A percentile compares a stretch with the other conserved stretches of the same genome.
These are phyloP conservation scores for Mycothermus thermophilus DNA, from an alignment of 495 filamentous ascomycete genomes.

Conservation along the genomic window DNA sequence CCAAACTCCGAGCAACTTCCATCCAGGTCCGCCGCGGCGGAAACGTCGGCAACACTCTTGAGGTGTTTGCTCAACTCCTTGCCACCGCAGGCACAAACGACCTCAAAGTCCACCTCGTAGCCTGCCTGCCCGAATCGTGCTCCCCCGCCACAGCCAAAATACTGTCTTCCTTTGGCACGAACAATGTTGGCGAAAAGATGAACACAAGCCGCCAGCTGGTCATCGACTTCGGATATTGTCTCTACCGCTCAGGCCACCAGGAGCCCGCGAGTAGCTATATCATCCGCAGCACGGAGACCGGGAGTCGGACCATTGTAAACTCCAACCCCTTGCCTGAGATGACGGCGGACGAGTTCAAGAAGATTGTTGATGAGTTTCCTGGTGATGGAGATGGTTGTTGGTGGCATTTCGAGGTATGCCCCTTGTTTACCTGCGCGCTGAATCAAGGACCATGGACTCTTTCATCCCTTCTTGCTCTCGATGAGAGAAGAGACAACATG, in stretches of 20 bases:
- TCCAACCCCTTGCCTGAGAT: conserved; percentile 55
- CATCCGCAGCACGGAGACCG: conserved; percentile 43
- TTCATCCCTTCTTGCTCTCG: neutral
- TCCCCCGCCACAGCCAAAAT: conserved; percentile 25
- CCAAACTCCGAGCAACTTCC: conserved; percentile 51
- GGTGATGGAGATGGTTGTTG: conserved; percentile 22
- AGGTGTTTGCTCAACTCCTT: conserved; percentile 52
- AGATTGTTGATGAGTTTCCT: conserved; percentile 6
- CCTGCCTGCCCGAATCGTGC: conserved; percentile 22
- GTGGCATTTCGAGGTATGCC: conserved; percentile 62
- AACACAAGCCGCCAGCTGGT: neutral
- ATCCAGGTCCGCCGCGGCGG: conserved; percentile 50
- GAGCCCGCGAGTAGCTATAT: conserved; percentile 60
- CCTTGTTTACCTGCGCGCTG: neutral
- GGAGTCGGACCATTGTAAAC: conserved; percentile 56
- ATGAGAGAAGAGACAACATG: too few species aligned
- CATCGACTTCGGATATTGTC: conserved; percentile 40
- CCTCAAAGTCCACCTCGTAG: conserved; percentile 26
- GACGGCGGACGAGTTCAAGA: conserved; percentile 41
- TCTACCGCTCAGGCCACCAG: conserved; percentile 40
- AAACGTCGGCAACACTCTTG: conserved; percentile 57
- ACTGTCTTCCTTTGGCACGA: conserved; percentile 26
- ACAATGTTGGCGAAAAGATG: neutral
- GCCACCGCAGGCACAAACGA: conserved; percentile 3
- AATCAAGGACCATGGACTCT: neutral